Conservation (phyloP, 2,329 filamentous ascomycete species). For the Stachybotrys chlorohalonatus region DNA sequence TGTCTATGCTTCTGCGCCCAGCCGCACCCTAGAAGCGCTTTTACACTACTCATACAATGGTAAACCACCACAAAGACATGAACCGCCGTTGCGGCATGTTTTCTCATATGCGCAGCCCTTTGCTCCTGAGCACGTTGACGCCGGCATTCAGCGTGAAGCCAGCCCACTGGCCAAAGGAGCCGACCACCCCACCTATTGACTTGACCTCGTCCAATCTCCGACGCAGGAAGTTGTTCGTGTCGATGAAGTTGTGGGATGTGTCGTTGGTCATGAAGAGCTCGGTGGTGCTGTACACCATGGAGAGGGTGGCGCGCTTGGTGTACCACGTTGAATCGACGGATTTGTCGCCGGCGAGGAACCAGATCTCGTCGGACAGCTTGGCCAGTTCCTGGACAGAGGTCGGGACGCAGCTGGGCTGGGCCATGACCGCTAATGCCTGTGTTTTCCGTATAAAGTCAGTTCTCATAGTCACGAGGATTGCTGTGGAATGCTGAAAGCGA, state of each 20-base stretch:
- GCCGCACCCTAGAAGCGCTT: neutral
- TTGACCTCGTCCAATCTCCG: slow-evolving; percentile 64
- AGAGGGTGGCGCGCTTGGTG: slow-evolving; percentile 47
- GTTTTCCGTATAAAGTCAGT: neutral
- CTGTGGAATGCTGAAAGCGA: neutral
- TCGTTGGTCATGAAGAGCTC: slow-evolving; percentile 96
- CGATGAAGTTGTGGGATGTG: slow-evolving; percentile 57
- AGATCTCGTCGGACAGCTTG: slow-evolving; percentile 82
- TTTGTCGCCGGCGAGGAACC: slow-evolving; percentile 73
- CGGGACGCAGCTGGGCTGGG: slow-evolving; percentile 69
- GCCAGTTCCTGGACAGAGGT: slow-evolving; percentile 71
- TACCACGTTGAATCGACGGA: slow-evolving; percentile 88
- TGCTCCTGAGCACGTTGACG: slow-evolving; percentile 79
- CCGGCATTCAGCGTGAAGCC: slow-evolving; percentile 70
- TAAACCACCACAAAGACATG: neutral
- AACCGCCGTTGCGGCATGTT: neutral
- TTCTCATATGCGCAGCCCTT: slow-evolving; percentile 67
- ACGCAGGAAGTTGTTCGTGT: slow-evolving; percentile 73
- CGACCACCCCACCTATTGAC: slow-evolving; percentile 51
- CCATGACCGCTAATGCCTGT: slow-evolving; percentile 84
- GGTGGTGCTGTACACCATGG: slow-evolving; percentile 56
- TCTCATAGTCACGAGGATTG: neutral
- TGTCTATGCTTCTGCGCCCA: neutral
- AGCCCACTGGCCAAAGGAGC: slow-evolving; percentile 65
- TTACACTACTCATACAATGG: slow-evolving; percentile 1